Evolutionary conservation across 2,329 filamentous ascomycete species (phyloP), one percentile per base, ranked within the genome.

Genomic region (Fusarium robinianum): DNA sequence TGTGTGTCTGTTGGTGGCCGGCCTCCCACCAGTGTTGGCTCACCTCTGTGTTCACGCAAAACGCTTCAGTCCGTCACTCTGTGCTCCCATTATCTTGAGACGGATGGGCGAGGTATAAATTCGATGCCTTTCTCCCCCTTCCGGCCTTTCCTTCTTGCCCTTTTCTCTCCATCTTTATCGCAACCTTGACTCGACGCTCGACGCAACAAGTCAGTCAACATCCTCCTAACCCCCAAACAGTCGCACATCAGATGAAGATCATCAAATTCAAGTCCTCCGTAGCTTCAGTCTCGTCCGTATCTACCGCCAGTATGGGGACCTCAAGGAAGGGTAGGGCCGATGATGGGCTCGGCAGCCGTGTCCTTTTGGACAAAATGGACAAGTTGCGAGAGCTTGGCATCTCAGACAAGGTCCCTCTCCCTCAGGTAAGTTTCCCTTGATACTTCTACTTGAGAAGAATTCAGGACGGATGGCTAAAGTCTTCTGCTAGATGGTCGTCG

Each of bases 401-500:
- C 6, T 70, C 67, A 5, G 53, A 66, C 0, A 57, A 63, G 19
- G 60, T 75, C 8, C 41, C 63, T 25, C 58, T 67, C 1, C 65
- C 62, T 1, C 84, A 90, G 71, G 88, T 92, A 52, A 24, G 42
- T 50, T 2, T 6, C 2, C 9, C 6, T 10, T 9, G 3, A 1
- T 8, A 0, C 16, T 3, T 8, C 5, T 3, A 7, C 14, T 2
- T 0, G 5, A 30, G 8, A 17, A 2, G n/a, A n/a, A n/a, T n/a
- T n/a, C n/a, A n/a, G n/a, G n/a, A n/a, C n/a, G n/a, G n/a, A n/a
- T n/a, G n/a, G n/a, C n/a, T n/a, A n/a, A n/a, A n/a, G n/a, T n/a
- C 17, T 55, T 35, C n/a, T 48, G 2, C n/a, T 79, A 88, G 70
- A 88, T 94, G 55, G 86, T 87, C 23, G 88, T 91, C 6, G 88